Evolutionary conservation across 176 grass and related monocot genomes (phyloP).

Genomic region (Carex scoparia): DNA sequence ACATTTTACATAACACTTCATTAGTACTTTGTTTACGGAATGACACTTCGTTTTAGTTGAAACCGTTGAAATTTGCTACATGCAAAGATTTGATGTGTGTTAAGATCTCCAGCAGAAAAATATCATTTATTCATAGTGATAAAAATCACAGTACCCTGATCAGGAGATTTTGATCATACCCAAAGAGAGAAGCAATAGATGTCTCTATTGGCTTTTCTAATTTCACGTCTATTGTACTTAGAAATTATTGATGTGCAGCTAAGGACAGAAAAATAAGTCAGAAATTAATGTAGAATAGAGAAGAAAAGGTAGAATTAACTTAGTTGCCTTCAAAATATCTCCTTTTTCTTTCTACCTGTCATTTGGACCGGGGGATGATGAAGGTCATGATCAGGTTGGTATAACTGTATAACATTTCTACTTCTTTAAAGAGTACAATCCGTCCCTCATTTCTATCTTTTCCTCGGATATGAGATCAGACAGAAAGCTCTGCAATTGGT

Average conservation of each 20-base stretch:
- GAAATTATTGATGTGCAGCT: background rate
- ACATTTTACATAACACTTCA: background rate
- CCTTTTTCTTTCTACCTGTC: conserved; percentile 6
- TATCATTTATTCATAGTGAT: background rate
- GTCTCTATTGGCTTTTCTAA: background rate
- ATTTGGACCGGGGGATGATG: background rate
- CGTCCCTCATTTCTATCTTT: conserved; percentile 86
- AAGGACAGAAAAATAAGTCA: background rate
- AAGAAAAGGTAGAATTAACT: background rate
- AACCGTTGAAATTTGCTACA: background rate
- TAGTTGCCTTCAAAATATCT: background rate
- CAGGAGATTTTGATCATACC: background rate
- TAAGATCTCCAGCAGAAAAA: background rate
- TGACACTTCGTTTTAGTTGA: background rate
- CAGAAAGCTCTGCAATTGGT: conserved; percentile 87
- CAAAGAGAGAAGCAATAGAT: background rate
- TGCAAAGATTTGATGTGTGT: background rate
- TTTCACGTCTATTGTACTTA: background rate
- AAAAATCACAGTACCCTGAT: background rate
- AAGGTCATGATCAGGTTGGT: background rate
- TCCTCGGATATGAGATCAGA: conserved; percentile 71
- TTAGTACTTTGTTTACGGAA: background rate
- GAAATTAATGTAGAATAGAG: background rate
- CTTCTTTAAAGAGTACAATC: conserved; percentile 58
- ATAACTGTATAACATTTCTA: conserved; percentile 20